phyloP scores from a whole-genome alignment of 2,329 filamentous ascomycete genomes.

The Fusarium tuaranense region DNA sequence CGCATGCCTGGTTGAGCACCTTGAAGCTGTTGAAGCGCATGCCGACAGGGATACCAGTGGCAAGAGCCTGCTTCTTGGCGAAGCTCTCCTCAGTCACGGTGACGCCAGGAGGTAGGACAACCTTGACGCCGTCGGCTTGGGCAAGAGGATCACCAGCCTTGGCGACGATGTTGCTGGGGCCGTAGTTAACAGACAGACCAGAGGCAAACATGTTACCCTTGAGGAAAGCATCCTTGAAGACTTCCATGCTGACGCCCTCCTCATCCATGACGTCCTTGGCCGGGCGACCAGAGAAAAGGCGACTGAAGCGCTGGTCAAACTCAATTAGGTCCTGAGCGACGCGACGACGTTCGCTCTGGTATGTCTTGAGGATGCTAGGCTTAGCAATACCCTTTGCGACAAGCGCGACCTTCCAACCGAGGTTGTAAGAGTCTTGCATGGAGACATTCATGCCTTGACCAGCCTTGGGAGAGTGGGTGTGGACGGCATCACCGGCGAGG shows the following conservation, averaged over 20 bases:
- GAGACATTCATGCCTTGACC: constrained; percentile 80
- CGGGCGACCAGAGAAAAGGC: constrained; percentile 62
- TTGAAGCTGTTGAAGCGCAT: constrained; percentile 70
- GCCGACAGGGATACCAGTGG: constrained; percentile 58
- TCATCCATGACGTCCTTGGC: constrained; percentile 72
- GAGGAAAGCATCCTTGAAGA: constrained; percentile 71
- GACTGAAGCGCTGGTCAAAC: constrained; percentile 69
- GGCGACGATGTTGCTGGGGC: constrained; percentile 22
- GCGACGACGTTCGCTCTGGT: constrained; percentile 64
- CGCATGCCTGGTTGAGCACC: constrained; percentile 68
- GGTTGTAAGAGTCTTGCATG: constrained; percentile 72
- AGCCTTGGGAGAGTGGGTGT: constrained; percentile 69
- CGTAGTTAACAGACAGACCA: constrained; percentile 27
- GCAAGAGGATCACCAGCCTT: constrained; percentile 14
- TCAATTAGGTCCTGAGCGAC: constrained; percentile 76
- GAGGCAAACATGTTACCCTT: constrained; percentile 61
- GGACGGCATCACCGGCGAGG: constrained; percentile 75
- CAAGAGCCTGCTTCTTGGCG: constrained; percentile 38
- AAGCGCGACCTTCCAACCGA: constrained; percentile 67
- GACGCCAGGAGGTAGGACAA: neutral
- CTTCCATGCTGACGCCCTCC: constrained; percentile 70
- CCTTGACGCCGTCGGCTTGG: constrained; percentile 8
- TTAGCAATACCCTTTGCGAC: constrained; percentile 59
- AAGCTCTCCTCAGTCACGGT: neutral
- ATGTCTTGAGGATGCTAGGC: constrained; percentile 59